Evolutionary conservation across 768 basidiomycete genomes (phyloP), one percentile per base, ranked within the genome.

Genomic region (Panaeolus papilionaceus): DNA sequence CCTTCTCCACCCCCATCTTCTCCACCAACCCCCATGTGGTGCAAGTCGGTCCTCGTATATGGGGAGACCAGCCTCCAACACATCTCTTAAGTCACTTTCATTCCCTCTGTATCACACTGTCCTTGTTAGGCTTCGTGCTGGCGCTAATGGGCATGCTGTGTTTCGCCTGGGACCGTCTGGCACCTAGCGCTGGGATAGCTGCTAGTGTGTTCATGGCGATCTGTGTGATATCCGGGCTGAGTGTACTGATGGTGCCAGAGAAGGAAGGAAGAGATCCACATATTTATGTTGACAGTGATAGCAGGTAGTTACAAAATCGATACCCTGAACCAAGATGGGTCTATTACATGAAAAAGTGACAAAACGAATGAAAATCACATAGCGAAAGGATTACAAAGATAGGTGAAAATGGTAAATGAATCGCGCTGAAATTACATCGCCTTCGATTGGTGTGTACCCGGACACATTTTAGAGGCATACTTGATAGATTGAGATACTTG

Each of bases 31-130:
- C 88, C 5, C 86, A 85, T 64, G 69, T 89, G 8, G 85, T 85
- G 62, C 83, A 83, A 68, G 82, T 86, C 23, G 86, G 86, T 9
- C 82, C 79, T 8, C 47, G 47, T 4, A 7, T 51, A 4, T 85
- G 87, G 73, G 70, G 75, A 26, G 74, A 73, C 37, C 72, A 79
- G 28, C 77, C 84, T 62, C 79, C 82, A 6, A 79, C 79, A 9
- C 82, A 85, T 68, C 75, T 89, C 28, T 79, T 89, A 40, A 81
- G 80, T 63, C 80, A 83, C 20, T 83, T 80, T 38, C 87, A 89
- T 65, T 68, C 78, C 28, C 74, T 88, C 4, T 87, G 85, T 69
- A 83, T 89, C 64, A 68, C 75, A 66, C 72, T 86, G 6, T 78
- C 88, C 12, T 75, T 79, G 8, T 44, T 79, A 38, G 88, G 88